Conservation (phyloP, 1,139 yeast genomes). For the Yamadazyma sp. region DNA sequence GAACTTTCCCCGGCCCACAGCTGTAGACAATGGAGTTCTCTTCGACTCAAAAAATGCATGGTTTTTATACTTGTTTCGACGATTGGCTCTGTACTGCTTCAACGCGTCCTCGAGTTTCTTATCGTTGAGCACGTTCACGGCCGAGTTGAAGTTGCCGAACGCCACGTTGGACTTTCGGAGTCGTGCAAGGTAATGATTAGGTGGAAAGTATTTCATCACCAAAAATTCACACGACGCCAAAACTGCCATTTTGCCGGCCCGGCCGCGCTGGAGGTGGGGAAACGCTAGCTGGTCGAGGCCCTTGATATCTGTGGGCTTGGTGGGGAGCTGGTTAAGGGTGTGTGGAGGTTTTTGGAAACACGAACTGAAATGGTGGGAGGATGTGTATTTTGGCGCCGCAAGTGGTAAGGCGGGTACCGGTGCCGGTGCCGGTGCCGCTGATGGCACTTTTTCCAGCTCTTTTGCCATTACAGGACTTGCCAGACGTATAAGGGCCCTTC, state of each 20-base stretch:
- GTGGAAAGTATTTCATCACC: slow-evolving; percentile 27
- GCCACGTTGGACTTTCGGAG: slow-evolving; percentile 43
- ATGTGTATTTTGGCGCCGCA: slow-evolving; percentile 2
- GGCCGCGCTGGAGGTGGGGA: slow-evolving; percentile 16
- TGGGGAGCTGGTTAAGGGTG: slow-evolving; percentile 22
- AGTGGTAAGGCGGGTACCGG: background rate
- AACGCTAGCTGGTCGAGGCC: slow-evolving; percentile 36
- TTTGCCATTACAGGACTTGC: background rate
- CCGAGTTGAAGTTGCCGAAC: slow-evolving; percentile 31
- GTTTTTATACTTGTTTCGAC: slow-evolving; percentile 29
- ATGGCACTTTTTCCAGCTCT: background rate
- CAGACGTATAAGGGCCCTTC: background rate
- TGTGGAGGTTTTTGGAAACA: slow-evolving; percentile 11
- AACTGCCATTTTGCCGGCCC: slow-evolving; percentile 20
- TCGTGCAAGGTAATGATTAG: slow-evolving; percentile 26
- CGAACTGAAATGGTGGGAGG: slow-evolving; percentile 7
- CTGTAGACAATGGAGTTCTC: slow-evolving; percentile 32
- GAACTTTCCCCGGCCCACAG: slow-evolving; percentile 31
- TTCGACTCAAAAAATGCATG: slow-evolving; percentile 24
- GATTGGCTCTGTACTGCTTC: slow-evolving; percentile 29
- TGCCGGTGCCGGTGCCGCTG: background rate
- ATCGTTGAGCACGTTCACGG: slow-evolving; percentile 31
- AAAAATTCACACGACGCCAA: slow-evolving; percentile 24
- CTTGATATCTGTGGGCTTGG: slow-evolving; percentile 31
- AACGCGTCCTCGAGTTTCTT: slow-evolving; percentile 21